Base-by-base conservation (phyloP, 108 stramenopile species). In the Epipyxis sp. region DNA sequence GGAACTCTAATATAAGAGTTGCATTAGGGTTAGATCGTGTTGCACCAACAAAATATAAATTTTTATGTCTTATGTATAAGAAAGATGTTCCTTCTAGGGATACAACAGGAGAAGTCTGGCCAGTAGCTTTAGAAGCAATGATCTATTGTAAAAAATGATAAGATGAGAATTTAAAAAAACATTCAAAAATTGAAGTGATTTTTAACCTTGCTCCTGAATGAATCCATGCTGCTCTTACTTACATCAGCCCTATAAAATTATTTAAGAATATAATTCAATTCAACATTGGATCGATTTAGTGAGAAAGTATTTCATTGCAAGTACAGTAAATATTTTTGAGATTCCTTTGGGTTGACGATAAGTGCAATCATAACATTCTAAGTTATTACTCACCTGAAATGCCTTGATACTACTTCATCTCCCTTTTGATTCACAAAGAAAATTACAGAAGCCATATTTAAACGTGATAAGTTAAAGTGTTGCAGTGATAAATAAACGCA, bases 31-130 rank as follows among this genome's bases (percentile, higher is more conserved):
- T 99, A 83, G 91, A 90, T 65, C 94, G 82, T 1, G 97, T 99
- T 57, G 97, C 83, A 2, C 95, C 98, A 50, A 97, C 96, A 81
- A 99, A 92, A 87, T 93, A 99, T 85, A 99, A 92, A 81, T 97
- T 96, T 80, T 91, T 86, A 78, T 94, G 94, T 43, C 96, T 92
- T 39, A 92, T 95, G 86, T 95, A 97, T 54, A 98, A 81, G 87
- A 99, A 99, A 76, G 94, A 94, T 78, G 91, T 92, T 59, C 92
- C 92, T 69, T 98, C 97, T 79, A 99, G 89, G 67, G 92, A 88
- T 71, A 90, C 91, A 30, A 99, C 91, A 25, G 98, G 98, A 57
- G 96, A 89, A 68, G 91, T 88, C 27, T 94, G 91, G 30, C 96
- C 94, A 10, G 96, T 95, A 54, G 97, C 93, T 83, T 97, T 99